Evolutionary conservation across 2,329 filamentous ascomycete species (phyloP).

Genomic region (Trichoderma sp.): DNA sequence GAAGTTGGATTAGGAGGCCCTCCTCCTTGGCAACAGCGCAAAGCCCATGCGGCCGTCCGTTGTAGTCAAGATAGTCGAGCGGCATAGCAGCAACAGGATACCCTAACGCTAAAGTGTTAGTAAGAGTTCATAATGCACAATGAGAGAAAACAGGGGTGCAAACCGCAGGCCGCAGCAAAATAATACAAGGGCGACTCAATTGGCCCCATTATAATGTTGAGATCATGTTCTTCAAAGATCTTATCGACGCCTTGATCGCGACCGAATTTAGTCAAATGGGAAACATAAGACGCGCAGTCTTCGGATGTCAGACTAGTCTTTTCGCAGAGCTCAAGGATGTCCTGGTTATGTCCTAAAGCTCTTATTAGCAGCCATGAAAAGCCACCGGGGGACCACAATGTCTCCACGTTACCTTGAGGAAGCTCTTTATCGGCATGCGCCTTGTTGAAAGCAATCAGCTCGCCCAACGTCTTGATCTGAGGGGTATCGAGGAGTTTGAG

Average conservation of each 20-base stretch:
- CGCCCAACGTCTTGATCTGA: neutral
- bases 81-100: conserved; percentile 27
- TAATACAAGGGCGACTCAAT: conserved; percentile 4
- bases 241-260: conserved; percentile 23
- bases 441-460: conserved; percentile 27
- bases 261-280: conserved; percentile 13
- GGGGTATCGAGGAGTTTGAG: neutral
- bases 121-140: too few relatives aligned
- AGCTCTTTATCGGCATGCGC: conserved; percentile 24
- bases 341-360: neutral
- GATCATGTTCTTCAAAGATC: conserved; percentile 23
- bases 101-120: neutral
- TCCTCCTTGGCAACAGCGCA: conserved; percentile 23
- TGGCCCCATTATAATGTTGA: conserved; percentile 28
- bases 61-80: conserved; percentile 25
- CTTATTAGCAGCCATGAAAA: neutral
- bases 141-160: neutral
- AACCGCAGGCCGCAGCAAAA: neutral
- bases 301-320: neutral
- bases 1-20: conserved; percentile 24
- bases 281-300: neutral
- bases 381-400: too few relatives aligned
- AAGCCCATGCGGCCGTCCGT: conserved; percentile 25
- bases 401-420: neutral
- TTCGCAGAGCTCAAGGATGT: neutral